phyloP scores from a whole-genome alignment of 176 grass and related monocot genomes.

The Eleusine indica region DNA sequence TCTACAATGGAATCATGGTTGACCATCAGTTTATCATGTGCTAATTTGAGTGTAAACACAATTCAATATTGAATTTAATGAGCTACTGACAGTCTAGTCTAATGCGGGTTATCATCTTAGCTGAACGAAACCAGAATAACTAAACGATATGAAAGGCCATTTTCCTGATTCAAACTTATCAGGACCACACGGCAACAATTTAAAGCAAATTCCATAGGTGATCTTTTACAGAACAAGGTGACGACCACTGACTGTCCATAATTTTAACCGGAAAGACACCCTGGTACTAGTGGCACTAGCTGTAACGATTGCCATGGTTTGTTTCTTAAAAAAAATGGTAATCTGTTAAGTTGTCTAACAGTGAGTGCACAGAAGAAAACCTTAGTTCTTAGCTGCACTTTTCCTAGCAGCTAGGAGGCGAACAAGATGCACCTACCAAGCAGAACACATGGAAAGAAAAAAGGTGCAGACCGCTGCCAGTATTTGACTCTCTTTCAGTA shows the following conservation, averaged over 20 bases:
- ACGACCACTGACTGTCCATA: no score
- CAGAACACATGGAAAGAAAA: constrained; percentile 30
- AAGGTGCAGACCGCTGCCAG: neutral
- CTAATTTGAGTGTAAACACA: neutral
- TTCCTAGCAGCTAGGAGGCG: constrained; percentile 7
- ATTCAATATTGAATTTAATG: neutral
- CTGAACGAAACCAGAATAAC: neutral
- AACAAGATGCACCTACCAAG: constrained; percentile 40
- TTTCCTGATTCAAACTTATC: constrained; percentile 1
- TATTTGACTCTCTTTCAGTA: constrained; percentile 18
- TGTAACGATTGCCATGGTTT: no score
- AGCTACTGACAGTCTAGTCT: neutral
- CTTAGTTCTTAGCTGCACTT: neutral
- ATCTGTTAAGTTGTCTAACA: neutral
- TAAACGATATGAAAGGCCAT: neutral
- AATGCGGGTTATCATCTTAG: neutral
- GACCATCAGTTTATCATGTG: neutral
- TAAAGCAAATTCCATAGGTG: neutral
- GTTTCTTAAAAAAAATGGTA: no score
- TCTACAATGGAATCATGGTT: neutral
- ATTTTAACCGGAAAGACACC: no score
- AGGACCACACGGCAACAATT: neutral
- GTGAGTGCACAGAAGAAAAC: neutral
- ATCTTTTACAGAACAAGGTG: no score
- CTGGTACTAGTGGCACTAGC: no score